Conservation (phyloP, 495 filamentous ascomycete species). For the Talaromyces liani region DNA sequence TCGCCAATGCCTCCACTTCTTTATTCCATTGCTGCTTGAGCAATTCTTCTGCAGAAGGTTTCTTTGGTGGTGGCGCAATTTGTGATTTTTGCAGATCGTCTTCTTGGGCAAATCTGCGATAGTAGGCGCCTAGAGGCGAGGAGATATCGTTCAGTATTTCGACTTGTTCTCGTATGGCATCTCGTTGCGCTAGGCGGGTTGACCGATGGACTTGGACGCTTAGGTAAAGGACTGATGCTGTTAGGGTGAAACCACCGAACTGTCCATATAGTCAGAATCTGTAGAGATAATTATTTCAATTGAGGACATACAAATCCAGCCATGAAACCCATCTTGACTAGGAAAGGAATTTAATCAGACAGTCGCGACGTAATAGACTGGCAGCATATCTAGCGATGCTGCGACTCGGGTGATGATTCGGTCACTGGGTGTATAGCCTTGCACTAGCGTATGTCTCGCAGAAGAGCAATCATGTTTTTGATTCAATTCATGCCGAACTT, state of each 20-base stretch:
- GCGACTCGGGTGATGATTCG: background rate
- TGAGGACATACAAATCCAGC: slow-evolving; percentile 66
- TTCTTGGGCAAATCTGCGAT: slow-evolving; percentile 27
- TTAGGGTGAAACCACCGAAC: slow-evolving; percentile 80
- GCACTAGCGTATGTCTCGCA: background rate
- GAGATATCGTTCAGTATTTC: slow-evolving; percentile 49
- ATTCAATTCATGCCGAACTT: background rate
- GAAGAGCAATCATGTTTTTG: background rate
- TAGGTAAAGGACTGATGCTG: slow-evolving; percentile 74
- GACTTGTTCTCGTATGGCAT: slow-evolving; percentile 63
- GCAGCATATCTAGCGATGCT: background rate
- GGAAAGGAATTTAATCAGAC: slow-evolving; percentile 1
- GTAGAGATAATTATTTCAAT: background rate
- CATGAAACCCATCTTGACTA: slow-evolving; percentile 60
- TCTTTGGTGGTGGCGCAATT: slow-evolving; percentile 33
- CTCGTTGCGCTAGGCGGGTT: slow-evolving; percentile 62
- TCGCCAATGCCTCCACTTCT: slow-evolving; percentile 61
- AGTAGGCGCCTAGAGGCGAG: slow-evolving; percentile 38
- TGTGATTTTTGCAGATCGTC: slow-evolving; percentile 21
- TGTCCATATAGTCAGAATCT: slow-evolving; percentile 14
- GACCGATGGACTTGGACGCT: slow-evolving; percentile 64
- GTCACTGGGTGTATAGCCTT: background rate
- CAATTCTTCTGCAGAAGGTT: slow-evolving; percentile 49
- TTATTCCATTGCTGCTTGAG: slow-evolving; percentile 76
- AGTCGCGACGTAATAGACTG: background rate